Evolutionary conservation across 2,329 filamentous ascomycete species (phyloP), one percentile per base, ranked within the genome.

Genomic region (Fusarium brevicatenulatum): DNA sequence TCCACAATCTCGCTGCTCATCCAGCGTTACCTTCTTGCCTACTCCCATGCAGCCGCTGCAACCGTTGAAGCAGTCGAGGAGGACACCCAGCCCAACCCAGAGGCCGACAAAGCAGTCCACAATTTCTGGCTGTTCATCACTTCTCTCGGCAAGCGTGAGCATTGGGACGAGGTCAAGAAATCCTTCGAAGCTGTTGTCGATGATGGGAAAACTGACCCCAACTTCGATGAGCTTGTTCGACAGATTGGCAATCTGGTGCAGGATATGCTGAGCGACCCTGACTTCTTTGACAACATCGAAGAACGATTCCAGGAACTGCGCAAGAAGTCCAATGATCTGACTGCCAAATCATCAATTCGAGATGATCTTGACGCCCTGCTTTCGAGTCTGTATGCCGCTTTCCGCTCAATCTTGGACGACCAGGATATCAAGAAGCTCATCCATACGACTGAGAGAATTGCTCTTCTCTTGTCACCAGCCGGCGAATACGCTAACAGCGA

Each of bases 81-180:
- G 44, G 93, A 95, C 71, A 83, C 95, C 1, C 85, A 93, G 40
- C 86, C 91, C 11, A 97, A 97, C 76, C 85, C 84, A 4, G 94
- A 92, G 57, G 89, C 93, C 12, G 93, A 97, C 70, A 87, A 88
- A 62, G 95, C 95, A 0, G 85, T 95, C 25, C 88, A 88, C 70
- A 95, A 95, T 75, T 92, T 97, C 58, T 97, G 95, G 94, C 83
- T 86, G 2, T 88, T 98, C 28, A 74, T 97, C 34, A 92, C 90
- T 56, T 94, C 92, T 0, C 95, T 98, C 75, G 95, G 95, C 8
- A 90, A 94, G 70, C 82, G 83, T 8, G 82, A 90, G 19, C 88
- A 92, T 47, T 98, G 95, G 95, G 85, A 93, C n/a, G 86, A 89
- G 61, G 87, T 95, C 5, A 90, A 95, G 78, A 81, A 87, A 32